phyloP scores from a whole-genome alignment of 805 yeast species.

The Candida incommunis region DNA sequence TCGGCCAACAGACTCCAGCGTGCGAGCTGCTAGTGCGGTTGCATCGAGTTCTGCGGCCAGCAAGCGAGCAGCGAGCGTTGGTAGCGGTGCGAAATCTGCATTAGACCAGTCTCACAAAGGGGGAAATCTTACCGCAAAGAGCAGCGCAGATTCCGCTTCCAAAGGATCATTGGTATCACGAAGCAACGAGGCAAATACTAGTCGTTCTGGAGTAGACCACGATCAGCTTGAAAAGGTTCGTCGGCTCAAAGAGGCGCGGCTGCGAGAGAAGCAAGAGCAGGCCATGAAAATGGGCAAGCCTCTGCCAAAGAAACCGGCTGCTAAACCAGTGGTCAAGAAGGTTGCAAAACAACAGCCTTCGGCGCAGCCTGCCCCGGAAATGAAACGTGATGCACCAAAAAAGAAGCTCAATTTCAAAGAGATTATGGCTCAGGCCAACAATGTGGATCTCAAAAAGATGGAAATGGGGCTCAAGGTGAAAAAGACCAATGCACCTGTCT shows the following conservation, averaged over 20 bases:
- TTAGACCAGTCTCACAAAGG: too few relatives aligned
- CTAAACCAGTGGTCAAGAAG: background rate
- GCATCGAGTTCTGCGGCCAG: background rate
- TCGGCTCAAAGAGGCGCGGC: background rate
- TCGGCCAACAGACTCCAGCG: too few relatives aligned
- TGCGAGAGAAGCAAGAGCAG: background rate
- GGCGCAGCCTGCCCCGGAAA: background rate
- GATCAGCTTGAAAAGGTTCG: background rate
- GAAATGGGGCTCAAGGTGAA: conserved; percentile 25
- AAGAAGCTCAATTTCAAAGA: conserved; percentile 42
- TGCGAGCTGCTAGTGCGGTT: background rate
- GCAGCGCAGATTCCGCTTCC: background rate
- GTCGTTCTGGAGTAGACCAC: background rate
- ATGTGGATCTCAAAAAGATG: conserved; percentile 34
- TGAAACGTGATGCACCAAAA: conserved; percentile 4
- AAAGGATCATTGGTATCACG: too few relatives aligned
- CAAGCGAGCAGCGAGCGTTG: background rate
- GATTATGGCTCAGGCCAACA: conserved; percentile 52
- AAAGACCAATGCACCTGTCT: background rate
- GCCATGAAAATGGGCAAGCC: background rate
- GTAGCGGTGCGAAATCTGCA: background rate
- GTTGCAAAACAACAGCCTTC: background rate
- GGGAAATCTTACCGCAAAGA: background rate
- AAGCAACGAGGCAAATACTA: too few relatives aligned
- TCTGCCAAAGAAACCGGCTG: background rate